A percentile compares a stretch with the other conserved stretches of the same genome.
Conservation (phyloP, 2,329 filamentous ascomycete genomes). For the Penicillium sp. region DNA sequence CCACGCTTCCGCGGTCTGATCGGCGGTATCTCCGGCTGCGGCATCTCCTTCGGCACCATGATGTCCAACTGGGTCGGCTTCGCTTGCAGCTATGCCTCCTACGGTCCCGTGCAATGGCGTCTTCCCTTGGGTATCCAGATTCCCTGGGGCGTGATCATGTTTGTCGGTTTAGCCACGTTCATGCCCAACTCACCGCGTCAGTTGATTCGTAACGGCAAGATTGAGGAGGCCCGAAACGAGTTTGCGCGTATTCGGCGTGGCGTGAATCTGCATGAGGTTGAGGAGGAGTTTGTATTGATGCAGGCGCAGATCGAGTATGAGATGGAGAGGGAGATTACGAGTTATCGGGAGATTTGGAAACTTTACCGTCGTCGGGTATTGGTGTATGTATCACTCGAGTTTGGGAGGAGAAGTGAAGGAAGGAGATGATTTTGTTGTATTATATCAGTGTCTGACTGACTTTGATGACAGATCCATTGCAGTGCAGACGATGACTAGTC, state of each 20-base stretch:
- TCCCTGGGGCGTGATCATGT: constrained; percentile 62
- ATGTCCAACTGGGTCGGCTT: constrained; percentile 64
- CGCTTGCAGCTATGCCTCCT: constrained; percentile 60
- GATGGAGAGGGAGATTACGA: constrained; percentile 61
- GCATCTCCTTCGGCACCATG: constrained; percentile 63
- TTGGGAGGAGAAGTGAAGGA: neutral
- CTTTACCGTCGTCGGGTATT: constrained; percentile 60
- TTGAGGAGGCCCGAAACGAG: constrained; percentile 56
- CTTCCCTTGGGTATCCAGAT: constrained; percentile 62
- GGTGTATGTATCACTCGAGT: constrained; percentile 45
- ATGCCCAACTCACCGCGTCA: constrained; percentile 64
- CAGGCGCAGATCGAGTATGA: constrained; percentile 62
- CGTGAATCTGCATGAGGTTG: constrained; percentile 51
- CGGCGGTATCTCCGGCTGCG: constrained; percentile 60
- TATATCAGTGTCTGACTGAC: neutral
- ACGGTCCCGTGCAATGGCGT: constrained; percentile 61
- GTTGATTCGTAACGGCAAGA: constrained; percentile 57
- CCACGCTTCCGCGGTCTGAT: constrained; percentile 59
- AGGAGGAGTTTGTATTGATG: constrained; percentile 63
- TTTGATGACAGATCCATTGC: constrained; percentile 52
- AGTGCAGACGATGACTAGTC: constrained; percentile 63
- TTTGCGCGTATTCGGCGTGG: constrained; percentile 58
- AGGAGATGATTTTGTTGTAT: neutral
- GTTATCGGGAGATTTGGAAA: constrained; percentile 58
- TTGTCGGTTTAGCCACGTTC: constrained; percentile 60